A percentile compares a stretch with the other conserved stretches of the same genome.
Conservation (phyloP, 129 eudicot genomes). For the Flaveria robusta region DNA sequence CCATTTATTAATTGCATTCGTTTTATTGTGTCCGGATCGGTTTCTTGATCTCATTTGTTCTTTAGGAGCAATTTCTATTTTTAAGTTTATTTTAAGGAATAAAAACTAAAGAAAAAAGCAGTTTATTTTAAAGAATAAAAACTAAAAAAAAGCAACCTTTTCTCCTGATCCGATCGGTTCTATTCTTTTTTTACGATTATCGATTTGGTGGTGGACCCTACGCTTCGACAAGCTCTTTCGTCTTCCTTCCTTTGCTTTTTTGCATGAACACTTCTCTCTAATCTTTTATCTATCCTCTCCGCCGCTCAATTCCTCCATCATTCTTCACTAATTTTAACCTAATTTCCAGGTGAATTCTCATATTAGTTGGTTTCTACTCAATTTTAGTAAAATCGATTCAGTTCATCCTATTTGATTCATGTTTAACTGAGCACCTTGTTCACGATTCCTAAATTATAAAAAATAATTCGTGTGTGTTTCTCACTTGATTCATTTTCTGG, state of each 20-base stretch:
- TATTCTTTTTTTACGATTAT: constrained; percentile 16
- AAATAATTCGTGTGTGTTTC: not conserved
- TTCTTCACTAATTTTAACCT: not conserved
- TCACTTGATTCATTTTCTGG: constrained; percentile 1
- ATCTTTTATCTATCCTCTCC: not conserved
- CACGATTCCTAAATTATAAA: not conserved
- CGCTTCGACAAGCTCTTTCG: constrained; percentile 26
- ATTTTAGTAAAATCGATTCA: not conserved
- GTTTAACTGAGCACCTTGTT: not conserved
- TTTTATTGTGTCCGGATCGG: too few species aligned
- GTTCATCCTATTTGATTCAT: constrained; percentile 12
- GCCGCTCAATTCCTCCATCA: constrained; percentile 21
- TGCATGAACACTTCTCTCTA: constrained; percentile 29
- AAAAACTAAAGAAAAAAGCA: not conserved
- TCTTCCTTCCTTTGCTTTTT: constrained; percentile 9
- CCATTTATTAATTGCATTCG: too few species aligned
- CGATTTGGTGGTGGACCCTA: constrained; percentile 35
- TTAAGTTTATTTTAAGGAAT: too few species aligned
- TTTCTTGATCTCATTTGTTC: too few species aligned
- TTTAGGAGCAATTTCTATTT: too few species aligned
- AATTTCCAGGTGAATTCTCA: constrained; percentile 25
- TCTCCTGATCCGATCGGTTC: constrained; percentile 37
- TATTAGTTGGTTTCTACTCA: not conserved
- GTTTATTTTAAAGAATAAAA: too few species aligned
- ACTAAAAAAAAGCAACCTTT: constrained; percentile 20